phyloP scores from a whole-genome alignment of 2,329 filamentous ascomycete genomes.

The Neophaeococcomyces mojaviensis region DNA sequence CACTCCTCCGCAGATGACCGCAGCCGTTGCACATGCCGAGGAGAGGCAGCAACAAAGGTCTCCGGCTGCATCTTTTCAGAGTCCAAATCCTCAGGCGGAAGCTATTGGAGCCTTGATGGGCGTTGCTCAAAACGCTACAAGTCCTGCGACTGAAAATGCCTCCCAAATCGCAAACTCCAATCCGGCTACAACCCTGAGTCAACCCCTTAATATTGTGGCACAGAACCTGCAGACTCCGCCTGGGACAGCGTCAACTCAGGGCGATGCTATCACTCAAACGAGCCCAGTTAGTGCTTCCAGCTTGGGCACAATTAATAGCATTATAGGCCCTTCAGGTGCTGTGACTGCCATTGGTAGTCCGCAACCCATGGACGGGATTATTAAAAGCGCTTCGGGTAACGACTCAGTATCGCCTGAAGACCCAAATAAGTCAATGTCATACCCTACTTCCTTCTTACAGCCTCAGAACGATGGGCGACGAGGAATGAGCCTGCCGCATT shows the following conservation, averaged over 20 bases:
- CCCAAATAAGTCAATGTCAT: slow-evolving; percentile 54
- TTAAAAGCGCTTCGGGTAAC: slow-evolving; percentile 29
- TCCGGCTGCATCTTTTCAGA: slow-evolving; percentile 14
- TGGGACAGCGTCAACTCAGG: slow-evolving; percentile 33
- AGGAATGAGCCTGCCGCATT: slow-evolving; percentile 52
- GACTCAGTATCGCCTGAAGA: slow-evolving; percentile 34
- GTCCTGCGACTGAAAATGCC: slow-evolving; percentile 14
- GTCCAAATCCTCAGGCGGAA: slow-evolving; percentile 37
- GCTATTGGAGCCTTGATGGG: slow-evolving; percentile 30
- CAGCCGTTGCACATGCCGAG: slow-evolving; percentile 52
- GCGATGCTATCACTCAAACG: slow-evolving; percentile 41
- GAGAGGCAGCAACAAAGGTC: slow-evolving; percentile 24
- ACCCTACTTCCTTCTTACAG: slow-evolving; percentile 50
- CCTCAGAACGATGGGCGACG: slow-evolving; percentile 44
- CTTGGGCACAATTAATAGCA: slow-evolving; percentile 46
- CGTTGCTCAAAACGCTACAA: slow-evolving; percentile 29
- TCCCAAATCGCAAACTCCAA: slow-evolving; percentile 27
- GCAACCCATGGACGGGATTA: slow-evolving; percentile 38
- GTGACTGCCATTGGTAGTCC: slow-evolving; percentile 42
- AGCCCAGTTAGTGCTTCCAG: slow-evolving; percentile 48
- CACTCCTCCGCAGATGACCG: slow-evolving; percentile 34
- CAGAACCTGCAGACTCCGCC: slow-evolving; percentile 44
- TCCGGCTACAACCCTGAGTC: slow-evolving; percentile 38
- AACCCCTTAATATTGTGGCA: slow-evolving; percentile 40
- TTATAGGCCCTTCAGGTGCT: slow-evolving; percentile 43